Conservation (phyloP, 352 stramenopile genomes). For the Globisporangium radiosum region DNA sequence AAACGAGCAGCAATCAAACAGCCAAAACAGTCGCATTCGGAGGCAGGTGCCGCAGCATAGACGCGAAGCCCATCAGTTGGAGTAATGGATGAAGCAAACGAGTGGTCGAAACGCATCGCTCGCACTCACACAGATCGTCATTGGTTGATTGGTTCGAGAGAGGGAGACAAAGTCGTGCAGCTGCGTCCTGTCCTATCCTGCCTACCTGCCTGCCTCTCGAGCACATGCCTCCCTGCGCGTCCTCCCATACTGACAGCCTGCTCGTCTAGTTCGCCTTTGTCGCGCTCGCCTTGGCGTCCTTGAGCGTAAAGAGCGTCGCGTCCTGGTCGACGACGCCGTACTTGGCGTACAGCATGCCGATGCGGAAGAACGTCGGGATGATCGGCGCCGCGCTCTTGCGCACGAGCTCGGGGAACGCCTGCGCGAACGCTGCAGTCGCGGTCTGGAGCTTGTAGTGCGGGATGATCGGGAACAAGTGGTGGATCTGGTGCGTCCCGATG, state of each 20-base stretch:
- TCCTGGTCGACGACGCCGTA: conserved; percentile 63
- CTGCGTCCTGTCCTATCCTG: not conserved
- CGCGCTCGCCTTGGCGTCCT: conserved; percentile 35
- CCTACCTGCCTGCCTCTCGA: not conserved
- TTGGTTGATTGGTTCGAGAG: too few relatives aligned
- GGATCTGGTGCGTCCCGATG: conserved; percentile 83
- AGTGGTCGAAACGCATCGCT: too few relatives aligned
- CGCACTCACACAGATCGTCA: too few relatives aligned
- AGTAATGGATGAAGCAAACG: too few relatives aligned
- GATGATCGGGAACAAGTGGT: conserved; percentile 86
- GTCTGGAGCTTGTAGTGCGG: conserved; percentile 78
- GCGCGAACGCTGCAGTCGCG: conserved; percentile 52
- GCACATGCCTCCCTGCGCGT: not conserved
- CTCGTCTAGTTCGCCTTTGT: conserved; percentile 15
- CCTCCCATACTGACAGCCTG: too few relatives aligned
- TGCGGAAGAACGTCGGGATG: conserved; percentile 52
- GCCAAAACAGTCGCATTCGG: too few relatives aligned
- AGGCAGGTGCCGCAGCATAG: too few relatives aligned
- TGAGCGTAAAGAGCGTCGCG: conserved; percentile 65
- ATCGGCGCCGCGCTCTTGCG: conserved; percentile 66
- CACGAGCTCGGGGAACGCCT: conserved; percentile 70
- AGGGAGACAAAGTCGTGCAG: too few relatives aligned
- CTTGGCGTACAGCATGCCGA: conserved; percentile 54
- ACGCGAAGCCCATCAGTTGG: too few relatives aligned
- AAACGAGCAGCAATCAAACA: too few relatives aligned